A percentile compares a stretch with the other conserved stretches of the same genome.
Evolutionary conservation across 83 land plant species (phyloP).

Genomic region (Thuja plicata): DNA sequence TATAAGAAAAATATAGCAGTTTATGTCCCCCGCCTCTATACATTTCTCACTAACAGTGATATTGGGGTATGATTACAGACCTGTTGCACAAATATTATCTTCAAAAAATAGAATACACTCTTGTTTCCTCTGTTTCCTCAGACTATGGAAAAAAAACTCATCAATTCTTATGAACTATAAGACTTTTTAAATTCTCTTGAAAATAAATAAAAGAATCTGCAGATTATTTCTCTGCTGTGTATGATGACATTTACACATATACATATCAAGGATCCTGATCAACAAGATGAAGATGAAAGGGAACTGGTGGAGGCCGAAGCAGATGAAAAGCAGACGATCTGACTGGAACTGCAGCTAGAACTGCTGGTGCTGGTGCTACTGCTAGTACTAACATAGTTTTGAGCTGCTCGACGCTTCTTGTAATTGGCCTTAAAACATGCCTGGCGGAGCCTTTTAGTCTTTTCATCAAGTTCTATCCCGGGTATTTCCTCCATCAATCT

Average conservation of each 20-base stretch:
- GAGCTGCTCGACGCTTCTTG: slow-evolving; percentile 47
- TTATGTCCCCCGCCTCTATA: too few species aligned
- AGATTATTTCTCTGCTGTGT: neutral
- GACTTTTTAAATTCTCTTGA: neutral
- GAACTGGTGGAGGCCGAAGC: neutral
- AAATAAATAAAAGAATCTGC: neutral
- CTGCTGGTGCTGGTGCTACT: neutral
- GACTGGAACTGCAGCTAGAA: neutral
- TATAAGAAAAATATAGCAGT: neutral
- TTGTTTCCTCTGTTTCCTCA: neutral
- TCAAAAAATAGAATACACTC: neutral
- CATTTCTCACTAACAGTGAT: neutral
- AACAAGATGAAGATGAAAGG: neutral
- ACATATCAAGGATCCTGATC: neutral
- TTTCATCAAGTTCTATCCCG: slow-evolving; percentile 38
- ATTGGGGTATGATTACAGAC: too few species aligned
- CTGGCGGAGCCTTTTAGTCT: slow-evolving; percentile 58
- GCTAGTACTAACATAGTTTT: neutral
- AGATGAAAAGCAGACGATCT: neutral
- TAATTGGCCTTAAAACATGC: slow-evolving; percentile 73
- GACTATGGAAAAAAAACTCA: neutral
- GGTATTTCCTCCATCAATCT: slow-evolving; percentile 49
- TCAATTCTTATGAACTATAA: neutral
- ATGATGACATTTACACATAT: neutral
- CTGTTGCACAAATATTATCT: neutral